These are phyloP conservation scores for Aureobasidium sp. DNA, from an alignment of 2,329 filamentous ascomycete genomes.

Conservation along the genomic window DNA sequence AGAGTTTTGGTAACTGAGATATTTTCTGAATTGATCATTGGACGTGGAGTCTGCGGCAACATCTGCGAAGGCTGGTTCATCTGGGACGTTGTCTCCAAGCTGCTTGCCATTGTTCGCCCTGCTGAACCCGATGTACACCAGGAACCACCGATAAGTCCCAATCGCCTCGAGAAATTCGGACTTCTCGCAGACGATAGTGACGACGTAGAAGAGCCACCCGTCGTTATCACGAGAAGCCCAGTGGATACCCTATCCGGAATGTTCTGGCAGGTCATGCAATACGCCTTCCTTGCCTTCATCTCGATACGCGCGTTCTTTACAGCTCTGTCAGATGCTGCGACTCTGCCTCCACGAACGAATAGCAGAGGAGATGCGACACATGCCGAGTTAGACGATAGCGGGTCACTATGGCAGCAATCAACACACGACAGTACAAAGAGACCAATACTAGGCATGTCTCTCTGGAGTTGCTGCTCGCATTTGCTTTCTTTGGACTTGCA, in stretches of 20 bases:
- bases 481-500: slow-evolving; percentile 66
- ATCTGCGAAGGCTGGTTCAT: slow-evolving; percentile 82
- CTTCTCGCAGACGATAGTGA: slow-evolving; percentile 37
- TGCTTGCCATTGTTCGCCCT: slow-evolving; percentile 41
- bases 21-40: slow-evolving; percentile 81
- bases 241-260: not conserved
- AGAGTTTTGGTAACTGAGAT: slow-evolving; percentile 79
- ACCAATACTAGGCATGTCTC: slow-evolving; percentile 67
- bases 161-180: slow-evolving; percentile 51
- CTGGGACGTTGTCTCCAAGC: slow-evolving; percentile 74
- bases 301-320: slow-evolving; percentile 56
- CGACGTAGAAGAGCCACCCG: not conserved
- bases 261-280: slow-evolving; percentile 47
- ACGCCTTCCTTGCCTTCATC: slow-evolving; percentile 42
- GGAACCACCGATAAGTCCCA: slow-evolving; percentile 24
- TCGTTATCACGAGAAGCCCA: not conserved
- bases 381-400: not conserved
- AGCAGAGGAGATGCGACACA: not conserved
- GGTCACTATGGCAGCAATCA: slow-evolving; percentile 15
- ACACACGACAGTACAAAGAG: slow-evolving; percentile 34
- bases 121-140: slow-evolving; percentile 21
- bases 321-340: slow-evolving; percentile 60
- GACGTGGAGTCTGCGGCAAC: slow-evolving; percentile 71
- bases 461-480: slow-evolving; percentile 67
- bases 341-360: slow-evolving; percentile 51